Conservation (phyloP, 768 basidiomycete genomes). For the Cystofilobasidium macerans region DNA sequence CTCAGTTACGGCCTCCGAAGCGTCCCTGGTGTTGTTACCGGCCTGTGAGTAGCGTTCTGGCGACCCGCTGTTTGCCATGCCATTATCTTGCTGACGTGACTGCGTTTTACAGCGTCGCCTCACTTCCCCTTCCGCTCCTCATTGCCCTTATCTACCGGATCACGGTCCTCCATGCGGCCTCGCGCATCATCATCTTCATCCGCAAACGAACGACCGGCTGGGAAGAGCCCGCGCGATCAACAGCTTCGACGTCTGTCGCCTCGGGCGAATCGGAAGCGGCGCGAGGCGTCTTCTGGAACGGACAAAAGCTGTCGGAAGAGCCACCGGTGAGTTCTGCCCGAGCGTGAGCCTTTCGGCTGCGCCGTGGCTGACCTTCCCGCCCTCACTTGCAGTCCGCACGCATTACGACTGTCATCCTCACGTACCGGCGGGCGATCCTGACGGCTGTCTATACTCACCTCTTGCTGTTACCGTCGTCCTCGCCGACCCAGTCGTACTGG, state of each 20-base stretch:
- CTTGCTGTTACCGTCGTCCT: slow-evolving; percentile 37
- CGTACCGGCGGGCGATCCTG: slow-evolving; percentile 73
- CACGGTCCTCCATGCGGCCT: slow-evolving; percentile 67
- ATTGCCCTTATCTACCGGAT: slow-evolving; percentile 69
- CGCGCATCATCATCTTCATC: slow-evolving; percentile 70
- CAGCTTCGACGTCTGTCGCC: slow-evolving; percentile 50
- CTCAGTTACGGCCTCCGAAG: slow-evolving; percentile 3
- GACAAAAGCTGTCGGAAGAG: slow-evolving; percentile 52
- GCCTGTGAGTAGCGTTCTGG: slow-evolving; percentile 9
- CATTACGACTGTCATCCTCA: slow-evolving; percentile 60
- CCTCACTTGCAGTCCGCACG: slow-evolving; percentile 40
- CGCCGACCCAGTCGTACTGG: slow-evolving; percentile 4
- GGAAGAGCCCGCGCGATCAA: slow-evolving; percentile 28
- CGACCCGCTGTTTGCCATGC: neutral
- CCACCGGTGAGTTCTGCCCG: neutral
- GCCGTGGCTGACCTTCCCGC: neutral
- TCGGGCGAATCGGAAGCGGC: slow-evolving; percentile 44
- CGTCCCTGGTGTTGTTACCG: neutral
- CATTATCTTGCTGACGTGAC: slow-evolving; percentile 28
- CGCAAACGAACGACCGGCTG: slow-evolving; percentile 47
- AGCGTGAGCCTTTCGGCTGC: neutral
- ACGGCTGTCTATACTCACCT: slow-evolving; percentile 79
- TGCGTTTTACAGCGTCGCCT: slow-evolving; percentile 32
- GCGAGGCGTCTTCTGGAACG: slow-evolving; percentile 55
- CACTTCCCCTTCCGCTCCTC: slow-evolving; percentile 66